Percentiles rank a stretch among this genome's conserved stretches.
phyloP scores from a whole-genome alignment of 2,329 filamentous ascomycete genomes.

The Bipolaris oryzae region DNA sequence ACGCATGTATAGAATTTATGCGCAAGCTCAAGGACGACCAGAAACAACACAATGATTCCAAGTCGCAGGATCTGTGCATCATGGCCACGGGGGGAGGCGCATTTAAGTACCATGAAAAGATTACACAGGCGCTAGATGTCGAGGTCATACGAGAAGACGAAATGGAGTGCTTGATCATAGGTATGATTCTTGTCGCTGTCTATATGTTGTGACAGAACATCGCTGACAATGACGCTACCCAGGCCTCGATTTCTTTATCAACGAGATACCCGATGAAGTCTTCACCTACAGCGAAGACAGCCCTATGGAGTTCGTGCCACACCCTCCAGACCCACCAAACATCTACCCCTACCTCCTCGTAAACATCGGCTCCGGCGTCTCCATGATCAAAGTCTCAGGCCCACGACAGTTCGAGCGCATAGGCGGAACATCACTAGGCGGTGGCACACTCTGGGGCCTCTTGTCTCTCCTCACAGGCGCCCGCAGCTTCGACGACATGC shows the following conservation, averaged over 20 bases:
- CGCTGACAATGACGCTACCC: constrained; percentile 15
- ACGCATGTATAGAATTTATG: constrained; percentile 93
- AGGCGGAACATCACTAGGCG: constrained; percentile 91
- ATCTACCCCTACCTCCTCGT: constrained; percentile 97
- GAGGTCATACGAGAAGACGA: constrained; percentile 93
- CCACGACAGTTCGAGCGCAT: constrained; percentile 87
- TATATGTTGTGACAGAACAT: not conserved
- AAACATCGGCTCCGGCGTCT: constrained; percentile 96
- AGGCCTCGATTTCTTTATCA: constrained; percentile 99
- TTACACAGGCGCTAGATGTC: constrained; percentile 80
- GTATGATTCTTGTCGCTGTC: constrained; percentile 53
- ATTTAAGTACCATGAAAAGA: constrained; percentile 94
- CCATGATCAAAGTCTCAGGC: constrained; percentile 95
- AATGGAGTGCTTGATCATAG: constrained; percentile 98
- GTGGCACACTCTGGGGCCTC: constrained; percentile 96
- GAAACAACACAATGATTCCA: constrained; percentile 73
- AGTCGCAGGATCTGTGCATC: constrained; percentile 76
- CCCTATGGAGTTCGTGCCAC: constrained; percentile 85
- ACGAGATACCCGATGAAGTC: constrained; percentile 93
- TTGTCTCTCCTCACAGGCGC: constrained; percentile 92
- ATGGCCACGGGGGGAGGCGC: constrained; percentile 97
- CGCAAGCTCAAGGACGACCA: constrained; percentile 83
- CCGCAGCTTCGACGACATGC: constrained; percentile 96
- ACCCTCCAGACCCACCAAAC: constrained; percentile 63
- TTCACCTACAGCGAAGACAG: constrained; percentile 88